Base-by-base conservation (phyloP, 345 rosid species). In the Lagerstroemia speciosa region DNA sequence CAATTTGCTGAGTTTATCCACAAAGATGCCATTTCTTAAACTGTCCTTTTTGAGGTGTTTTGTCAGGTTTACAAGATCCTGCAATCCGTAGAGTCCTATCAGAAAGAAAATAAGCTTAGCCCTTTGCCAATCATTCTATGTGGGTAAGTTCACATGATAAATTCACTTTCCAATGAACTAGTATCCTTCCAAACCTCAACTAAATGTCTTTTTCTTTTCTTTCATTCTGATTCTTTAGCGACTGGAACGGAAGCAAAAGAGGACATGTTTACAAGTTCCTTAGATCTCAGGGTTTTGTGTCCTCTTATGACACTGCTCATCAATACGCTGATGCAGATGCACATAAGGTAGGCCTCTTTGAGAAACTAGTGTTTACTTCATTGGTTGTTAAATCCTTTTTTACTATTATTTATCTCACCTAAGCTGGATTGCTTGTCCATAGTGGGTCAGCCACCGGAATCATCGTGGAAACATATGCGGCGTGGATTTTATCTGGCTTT, bases 391-490 rank as follows among this genome's bases (percentile, higher is more conserved):
- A 24, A 0, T 8, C 43, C 45, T 15, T 53, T 32, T 27, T 24
- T 0, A 0, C 8, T n/a, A 0, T 46, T 27, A 32, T 40, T 70
- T 46, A 17, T 68, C 67, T 33, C 34, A 22, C 72, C 58, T 12
- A 67, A 26, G 24, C 6, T 9, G 33, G 8, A 41, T 67, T 77
- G 71, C 6, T 71, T 71, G 73, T 75, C 29, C 58, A 68, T 77
- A 94, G 99, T 94, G 99, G 99, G 85, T 94, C 69, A 94, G 99
- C 77, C 99, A 94, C 77, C 83, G 85, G 72, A 94, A 94, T 79
- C 97, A 89, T 72, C 87, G 99, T 70, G 99, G 99, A 33, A 87
- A 89, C 80, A 91, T 91, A 73, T 94, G 99, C 58, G 99, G 99
- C 48, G 99, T 94, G 55, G 97, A 94, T 81, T 94, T 94, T 74